A percentile compares a stretch with the other conserved stretches of the same genome.
Evolutionary conservation across 2,329 filamentous ascomycete species (phyloP).

Genomic region (Microsporum canis): DNA sequence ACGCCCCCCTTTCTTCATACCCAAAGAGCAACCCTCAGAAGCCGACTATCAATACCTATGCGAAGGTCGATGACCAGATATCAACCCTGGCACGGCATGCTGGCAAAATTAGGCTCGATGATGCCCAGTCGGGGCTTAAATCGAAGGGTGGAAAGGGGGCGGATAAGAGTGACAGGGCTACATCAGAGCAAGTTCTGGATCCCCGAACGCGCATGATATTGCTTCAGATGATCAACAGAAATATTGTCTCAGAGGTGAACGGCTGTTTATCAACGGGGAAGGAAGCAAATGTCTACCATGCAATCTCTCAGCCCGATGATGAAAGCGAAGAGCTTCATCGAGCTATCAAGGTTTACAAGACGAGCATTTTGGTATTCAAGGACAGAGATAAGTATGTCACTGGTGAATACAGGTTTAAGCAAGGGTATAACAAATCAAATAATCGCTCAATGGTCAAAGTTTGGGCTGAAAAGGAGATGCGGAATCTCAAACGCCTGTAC

Average conservation of each 20-base stretch:
- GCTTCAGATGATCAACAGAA: conserved; percentile 88
- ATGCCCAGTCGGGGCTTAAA: conserved; percentile 42
- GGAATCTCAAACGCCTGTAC: conserved; percentile 78
- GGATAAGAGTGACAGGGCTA: conserved; percentile 87
- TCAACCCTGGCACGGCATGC: conserved; percentile 75
- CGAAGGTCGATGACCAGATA: conserved; percentile 78
- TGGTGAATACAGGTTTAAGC: conserved; percentile 83
- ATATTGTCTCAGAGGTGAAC: conserved; percentile 80
- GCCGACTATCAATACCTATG: conserved; percentile 65
- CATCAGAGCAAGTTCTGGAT: conserved; percentile 88
- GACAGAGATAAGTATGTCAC: conserved; percentile 92
- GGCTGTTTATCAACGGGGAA: conserved; percentile 94
- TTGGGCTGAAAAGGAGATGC: conserved; percentile 98
- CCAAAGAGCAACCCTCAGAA: conserved; percentile 68
- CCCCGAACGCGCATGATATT: conserved; percentile 90
- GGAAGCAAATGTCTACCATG: conserved; percentile 96
- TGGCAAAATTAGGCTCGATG: conserved; percentile 69
- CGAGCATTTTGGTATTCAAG: conserved; percentile 93
- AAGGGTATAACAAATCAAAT: conserved; percentile 86
- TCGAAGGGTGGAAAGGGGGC: conserved; percentile 36
- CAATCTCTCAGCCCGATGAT: conserved; percentile 51
- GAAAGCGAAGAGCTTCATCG: conserved; percentile 52
- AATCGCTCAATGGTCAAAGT: conserved; percentile 96
- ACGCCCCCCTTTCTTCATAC: conserved; percentile 44
- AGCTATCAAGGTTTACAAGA: conserved; percentile 99